Evolutionary conservation across 371 early-diverging fungal genomes (phyloP).

Genomic region (Mortierella sp.): DNA sequence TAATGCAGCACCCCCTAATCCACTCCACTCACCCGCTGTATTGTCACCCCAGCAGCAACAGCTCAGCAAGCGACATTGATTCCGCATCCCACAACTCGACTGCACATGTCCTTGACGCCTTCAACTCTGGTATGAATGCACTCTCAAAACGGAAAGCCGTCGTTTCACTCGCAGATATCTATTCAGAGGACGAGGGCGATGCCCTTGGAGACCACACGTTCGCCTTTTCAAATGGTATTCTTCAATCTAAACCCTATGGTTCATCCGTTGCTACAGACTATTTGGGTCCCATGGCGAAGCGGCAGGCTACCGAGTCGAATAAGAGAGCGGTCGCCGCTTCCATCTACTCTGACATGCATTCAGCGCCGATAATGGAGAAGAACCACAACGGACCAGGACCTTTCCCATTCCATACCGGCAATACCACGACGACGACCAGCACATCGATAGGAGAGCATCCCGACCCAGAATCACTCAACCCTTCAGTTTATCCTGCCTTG

Average conservation of each 20-base stretch:
- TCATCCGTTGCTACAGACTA: not conserved
- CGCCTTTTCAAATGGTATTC: slow-evolving; percentile 17
- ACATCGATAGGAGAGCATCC: not conserved
- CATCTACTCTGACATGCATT: slow-evolving; percentile 12
- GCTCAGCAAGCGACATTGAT: slow-evolving; percentile 17
- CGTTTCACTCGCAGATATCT: slow-evolving; percentile 37
- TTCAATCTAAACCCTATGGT: not conserved
- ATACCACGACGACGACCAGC: not conserved
- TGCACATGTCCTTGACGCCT: slow-evolving; percentile 17
- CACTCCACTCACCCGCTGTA: slow-evolving; percentile 30
- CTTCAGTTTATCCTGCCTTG: slow-evolving; percentile 1
- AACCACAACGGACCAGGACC: slow-evolving; percentile 1
- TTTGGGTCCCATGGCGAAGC: slow-evolving; percentile 3
- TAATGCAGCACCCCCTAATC: slow-evolving; percentile 21
- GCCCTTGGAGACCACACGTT: slow-evolving; percentile 4
- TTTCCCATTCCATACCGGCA: not conserved
- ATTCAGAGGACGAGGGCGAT: slow-evolving; percentile 25
- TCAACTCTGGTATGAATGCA: slow-evolving; percentile 2
- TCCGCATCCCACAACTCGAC: slow-evolving; percentile 10
- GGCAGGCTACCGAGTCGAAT: slow-evolving; percentile 14
- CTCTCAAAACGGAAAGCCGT: slow-evolving; percentile 30
- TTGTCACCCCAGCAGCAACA: slow-evolving; percentile 17
- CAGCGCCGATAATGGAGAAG: not conserved
- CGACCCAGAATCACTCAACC: not conserved
- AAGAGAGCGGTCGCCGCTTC: slow-evolving; percentile 13